Evolutionary conservation across 2,329 filamentous ascomycete species (phyloP), one percentile per base, ranked within the genome.

Genomic region (Cytospora piceicola): DNA sequence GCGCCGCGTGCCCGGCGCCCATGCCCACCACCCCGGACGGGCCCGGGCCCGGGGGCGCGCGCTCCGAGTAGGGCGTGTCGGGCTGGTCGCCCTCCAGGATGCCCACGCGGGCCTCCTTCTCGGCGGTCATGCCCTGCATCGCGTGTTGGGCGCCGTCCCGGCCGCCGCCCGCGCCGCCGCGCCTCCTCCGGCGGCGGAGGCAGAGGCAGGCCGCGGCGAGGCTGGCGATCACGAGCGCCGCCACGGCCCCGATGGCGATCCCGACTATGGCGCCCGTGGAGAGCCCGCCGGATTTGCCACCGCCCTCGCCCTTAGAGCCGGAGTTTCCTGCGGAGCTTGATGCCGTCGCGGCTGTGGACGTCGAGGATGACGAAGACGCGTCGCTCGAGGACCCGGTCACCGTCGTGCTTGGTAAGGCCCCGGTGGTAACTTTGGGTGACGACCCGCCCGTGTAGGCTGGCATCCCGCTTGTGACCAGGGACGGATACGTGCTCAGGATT

Each of bases 221-320:
- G 6, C 71, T 77, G 69, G 82, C 67, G 54, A 83, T 63, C 17
- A 78, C 71, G 8, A 84, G 71, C 15, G 76, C 76, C 7, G 74
- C 75, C 4, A 80, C 67, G 12, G 73, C 75, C 8, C 76, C 82
- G 2, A 84, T 75, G 32, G 77, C 81, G 42, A 85, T 83, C 53
- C 83, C 82, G 22, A 77, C 79, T 42, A 80, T 81, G 61, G 81
- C 80, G 29, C 81, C 82, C 0, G 72, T 74, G 3, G 77, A 73
- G 3, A 84, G 74, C 2, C 76, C 72, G 30, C n/a, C 3, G n/a
- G 49, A 51, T 4, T 55, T n/a, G n/a, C n/a, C n/a, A n/a, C n/a
- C 53, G 11, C 3, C 24, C 20, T 54, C 52, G 9, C 3, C 24
- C n/a, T 54, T 54, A 24, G 51, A 17, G 52, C n/a, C 29, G 39